Conservation (phyloP, 257 asterid species). For the Cinchona pubescens region DNA sequence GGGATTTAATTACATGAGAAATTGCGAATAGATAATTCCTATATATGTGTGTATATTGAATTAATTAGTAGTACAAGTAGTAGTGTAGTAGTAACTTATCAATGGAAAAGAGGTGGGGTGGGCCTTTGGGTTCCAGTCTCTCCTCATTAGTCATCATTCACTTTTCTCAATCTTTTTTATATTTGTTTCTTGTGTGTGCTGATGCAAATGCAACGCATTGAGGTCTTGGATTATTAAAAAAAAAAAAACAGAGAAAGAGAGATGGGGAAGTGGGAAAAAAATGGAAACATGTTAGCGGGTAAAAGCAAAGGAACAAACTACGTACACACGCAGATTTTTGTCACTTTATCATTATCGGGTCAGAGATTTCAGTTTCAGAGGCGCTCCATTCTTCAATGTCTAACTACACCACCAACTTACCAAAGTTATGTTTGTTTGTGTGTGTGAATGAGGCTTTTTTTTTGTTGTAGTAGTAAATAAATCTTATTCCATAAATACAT, state of each 20-base stretch:
- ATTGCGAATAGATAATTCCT: not conserved
- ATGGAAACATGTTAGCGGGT: conserved; percentile 2
- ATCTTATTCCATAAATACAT: not conserved
- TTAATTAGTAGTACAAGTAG: too few relatives aligned
- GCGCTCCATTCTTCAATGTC: conserved; percentile 20
- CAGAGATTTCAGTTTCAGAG: conserved; percentile 32
- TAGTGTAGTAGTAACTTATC: conserved; percentile 48
- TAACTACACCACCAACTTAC: too few relatives aligned
- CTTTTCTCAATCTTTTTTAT: conserved; percentile 16
- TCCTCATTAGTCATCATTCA: not conserved
- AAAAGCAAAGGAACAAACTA: conserved; percentile 21
- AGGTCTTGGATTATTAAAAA: not conserved
- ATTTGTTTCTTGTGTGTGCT: conserved; percentile 33
- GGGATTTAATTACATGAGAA: not conserved
- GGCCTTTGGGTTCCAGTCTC: conserved; percentile 33
- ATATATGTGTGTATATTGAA: not conserved
- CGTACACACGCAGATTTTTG: conserved; percentile 64
- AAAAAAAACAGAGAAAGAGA: conserved; percentile 1
- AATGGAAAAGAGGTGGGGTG: conserved; percentile 16
- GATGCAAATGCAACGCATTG: conserved; percentile 36
- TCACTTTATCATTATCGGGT: conserved; percentile 58
- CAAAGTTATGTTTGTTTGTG: not conserved
- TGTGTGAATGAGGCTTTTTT: not conserved
- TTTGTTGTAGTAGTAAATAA: not conserved
- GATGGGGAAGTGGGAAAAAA: conserved; percentile 15